Evolutionary conservation across 1,284 basidiomycete genomes (phyloP), one percentile per base, ranked within the genome.

Genomic region (Meripilus lineatus): DNA sequence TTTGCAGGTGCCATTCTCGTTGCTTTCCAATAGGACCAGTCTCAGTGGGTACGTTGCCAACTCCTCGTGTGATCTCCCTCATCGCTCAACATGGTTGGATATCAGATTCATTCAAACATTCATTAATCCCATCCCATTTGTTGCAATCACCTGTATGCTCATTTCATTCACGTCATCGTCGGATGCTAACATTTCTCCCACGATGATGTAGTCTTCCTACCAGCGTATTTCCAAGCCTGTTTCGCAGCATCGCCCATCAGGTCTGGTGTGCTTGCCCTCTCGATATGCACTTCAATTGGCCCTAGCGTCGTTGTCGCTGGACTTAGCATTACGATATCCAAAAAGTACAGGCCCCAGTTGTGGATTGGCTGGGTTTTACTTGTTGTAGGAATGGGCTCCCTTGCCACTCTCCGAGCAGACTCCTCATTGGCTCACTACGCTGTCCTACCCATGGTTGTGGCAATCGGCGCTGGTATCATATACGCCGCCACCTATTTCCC

Each of bases 191-290:
- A 10, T 50, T 10, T 30, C 28, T 8, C 24, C 30, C 5, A 25
- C 18, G 20, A 38, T 18, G 11, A 22, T 30, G 5, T 32, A 64
- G 61, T 59, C 40, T 65, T 60, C 43, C 26, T 64, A 6, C 62
- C 61, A 5, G 58, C 61, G 2, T 74, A 67, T 53, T 74, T 73
- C 50, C 73, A 76, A 54, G 62, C 64, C 10, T 66, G 69, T 46
- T 62, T 65, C 24, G 58, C 54, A 7, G 65, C 65, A 11, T 58
- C 53, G 6, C 69, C 74, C 0, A 62, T 69, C 17, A 44, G 53
- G 1, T 65, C 71, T 5, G 72, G 72, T 4, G 54, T 76, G 14
- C 59, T 68, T 20, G 46, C 62, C 1, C 62, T 76, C 37, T 60
- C 64, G 0, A 47, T 68, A 5, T 55, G 63, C 0, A 54, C 62